Conservation (phyloP, 805 yeast genomes). For the Pichia ethanolica region DNA sequence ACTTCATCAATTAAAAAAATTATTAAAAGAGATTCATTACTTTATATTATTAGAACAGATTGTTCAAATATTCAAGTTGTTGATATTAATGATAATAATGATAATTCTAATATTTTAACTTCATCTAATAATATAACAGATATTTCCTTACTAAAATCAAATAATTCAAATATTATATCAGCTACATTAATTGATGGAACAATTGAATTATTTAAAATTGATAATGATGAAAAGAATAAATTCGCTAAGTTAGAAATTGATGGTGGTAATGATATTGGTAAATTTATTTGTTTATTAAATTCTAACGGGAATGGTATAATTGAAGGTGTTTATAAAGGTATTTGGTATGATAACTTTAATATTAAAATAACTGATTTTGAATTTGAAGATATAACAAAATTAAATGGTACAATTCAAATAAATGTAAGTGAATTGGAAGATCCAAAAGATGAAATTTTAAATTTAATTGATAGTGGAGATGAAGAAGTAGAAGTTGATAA, state of each 20-base stretch:
- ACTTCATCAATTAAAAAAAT: slow-evolving; percentile 1
- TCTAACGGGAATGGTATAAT: not conserved
- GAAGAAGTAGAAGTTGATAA: slow-evolving; percentile 6
- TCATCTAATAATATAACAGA: slow-evolving; percentile 21
- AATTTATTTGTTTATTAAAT: slow-evolving; percentile 4
- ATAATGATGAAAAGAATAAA: not conserved
- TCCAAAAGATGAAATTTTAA: not conserved
- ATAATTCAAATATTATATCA: slow-evolving; percentile 6
- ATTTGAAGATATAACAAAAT: slow-evolving; percentile 25
- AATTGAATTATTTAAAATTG: slow-evolving; percentile 20
- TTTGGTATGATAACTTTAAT: slow-evolving; percentile 24
- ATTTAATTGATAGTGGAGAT: slow-evolving; percentile 14
- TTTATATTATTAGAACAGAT: not conserved
- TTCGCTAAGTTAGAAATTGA: slow-evolving; percentile 8
- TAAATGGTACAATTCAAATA: slow-evolving; percentile 16
- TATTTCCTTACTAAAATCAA: slow-evolving; percentile 1
- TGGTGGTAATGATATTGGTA: slow-evolving; percentile 14
- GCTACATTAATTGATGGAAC: slow-evolving; percentile 12
- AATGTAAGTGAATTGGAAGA: slow-evolving; percentile 20
- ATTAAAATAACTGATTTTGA: slow-evolving; percentile 25
- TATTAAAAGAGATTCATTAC: not conserved
- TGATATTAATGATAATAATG: slow-evolving; percentile 21
- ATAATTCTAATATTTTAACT: slow-evolving; percentile 16
- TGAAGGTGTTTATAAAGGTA: slow-evolving; percentile 15
- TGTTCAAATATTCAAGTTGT: slow-evolving; percentile 12